These are phyloP conservation scores for Candida incommunis DNA, from an alignment of 805 yeast species.

Conservation along the genomic window DNA sequence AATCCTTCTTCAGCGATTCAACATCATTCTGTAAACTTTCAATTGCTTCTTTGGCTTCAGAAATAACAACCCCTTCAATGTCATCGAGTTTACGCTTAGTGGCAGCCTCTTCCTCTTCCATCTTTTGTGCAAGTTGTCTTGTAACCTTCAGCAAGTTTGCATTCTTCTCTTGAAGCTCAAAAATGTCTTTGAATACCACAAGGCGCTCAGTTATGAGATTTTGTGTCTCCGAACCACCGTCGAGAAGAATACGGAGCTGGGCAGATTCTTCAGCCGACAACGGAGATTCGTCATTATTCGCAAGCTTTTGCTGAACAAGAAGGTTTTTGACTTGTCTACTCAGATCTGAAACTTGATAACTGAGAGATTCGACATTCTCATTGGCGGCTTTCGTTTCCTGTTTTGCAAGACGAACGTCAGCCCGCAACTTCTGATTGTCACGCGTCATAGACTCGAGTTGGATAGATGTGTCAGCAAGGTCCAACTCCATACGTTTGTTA, in stretches of 20 bases:
- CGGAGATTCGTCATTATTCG: constrained; percentile 6
- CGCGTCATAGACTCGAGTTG: constrained; percentile 30
- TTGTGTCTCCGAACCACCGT: constrained; percentile 54
- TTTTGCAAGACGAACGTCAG: background rate
- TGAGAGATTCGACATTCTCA: background rate
- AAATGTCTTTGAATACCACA: constrained; percentile 47
- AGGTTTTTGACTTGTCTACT: constrained; percentile 3
- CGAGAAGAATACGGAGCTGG: background rate
- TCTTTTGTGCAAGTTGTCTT: constrained; percentile 51
- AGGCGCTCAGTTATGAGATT: constrained; percentile 56
- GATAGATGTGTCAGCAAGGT: constrained; percentile 38
- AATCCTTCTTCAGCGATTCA: constrained; percentile 33
- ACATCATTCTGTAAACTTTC: constrained; percentile 20
- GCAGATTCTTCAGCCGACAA: background rate
- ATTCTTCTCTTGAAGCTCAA: constrained; percentile 58
- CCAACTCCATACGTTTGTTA: constrained; percentile 41
- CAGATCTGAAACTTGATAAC: background rate
- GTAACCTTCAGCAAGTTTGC: constrained; percentile 51
- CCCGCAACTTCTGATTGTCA: constrained; percentile 23
- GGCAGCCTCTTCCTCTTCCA: constrained; percentile 48
- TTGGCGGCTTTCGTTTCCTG: background rate
- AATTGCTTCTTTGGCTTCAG: constrained; percentile 20
- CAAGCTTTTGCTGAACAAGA: constrained; percentile 9
- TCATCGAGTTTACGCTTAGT: constrained; percentile 10
- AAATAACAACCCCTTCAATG: constrained; percentile 19